Conservation (phyloP, 345 rosid genomes). For the Gossypium turneri region DNA sequence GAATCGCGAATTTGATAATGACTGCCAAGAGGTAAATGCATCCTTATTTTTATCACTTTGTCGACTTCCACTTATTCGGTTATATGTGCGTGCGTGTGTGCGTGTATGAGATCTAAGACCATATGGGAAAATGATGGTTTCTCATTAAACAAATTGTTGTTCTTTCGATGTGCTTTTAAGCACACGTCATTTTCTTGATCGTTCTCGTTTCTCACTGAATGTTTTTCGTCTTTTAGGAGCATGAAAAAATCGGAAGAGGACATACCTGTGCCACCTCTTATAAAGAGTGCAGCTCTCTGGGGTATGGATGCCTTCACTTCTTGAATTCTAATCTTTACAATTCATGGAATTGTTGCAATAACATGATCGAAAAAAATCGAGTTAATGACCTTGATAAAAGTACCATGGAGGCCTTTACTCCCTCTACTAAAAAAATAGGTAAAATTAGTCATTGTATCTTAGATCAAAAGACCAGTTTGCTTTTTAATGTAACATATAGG, state of each 20-base stretch:
- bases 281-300: slow-evolving; percentile 94
- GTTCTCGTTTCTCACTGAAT: slow-evolving; percentile 13
- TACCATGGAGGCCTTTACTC: neutral
- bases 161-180: neutral
- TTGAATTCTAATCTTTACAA: neutral
- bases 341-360: neutral
- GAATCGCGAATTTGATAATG: slow-evolving; percentile 90
- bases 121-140: neutral
- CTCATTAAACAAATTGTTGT: neutral
- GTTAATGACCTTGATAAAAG: neutral
- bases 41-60: neutral
- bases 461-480: too few relatives aligned
- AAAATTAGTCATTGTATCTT: too few relatives aligned
- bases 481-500: too few relatives aligned
- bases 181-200: neutral
- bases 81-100: neutral
- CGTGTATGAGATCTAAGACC: neutral
- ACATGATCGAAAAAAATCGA: neutral
- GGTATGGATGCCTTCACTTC: slow-evolving; percentile 54
- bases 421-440: too few relatives aligned
- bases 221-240: slow-evolving; percentile 38
- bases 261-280: slow-evolving; percentile 81
- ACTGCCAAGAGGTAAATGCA: slow-evolving; percentile 69
- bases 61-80: neutral
- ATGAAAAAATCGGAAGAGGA: slow-evolving; percentile 78